Percentiles rank a stretch among this genome's conserved stretches.
These are phyloP conservation scores for Didymella pinodella DNA, from an alignment of 2,329 filamentous ascomycete species.

Conservation along the genomic window DNA sequence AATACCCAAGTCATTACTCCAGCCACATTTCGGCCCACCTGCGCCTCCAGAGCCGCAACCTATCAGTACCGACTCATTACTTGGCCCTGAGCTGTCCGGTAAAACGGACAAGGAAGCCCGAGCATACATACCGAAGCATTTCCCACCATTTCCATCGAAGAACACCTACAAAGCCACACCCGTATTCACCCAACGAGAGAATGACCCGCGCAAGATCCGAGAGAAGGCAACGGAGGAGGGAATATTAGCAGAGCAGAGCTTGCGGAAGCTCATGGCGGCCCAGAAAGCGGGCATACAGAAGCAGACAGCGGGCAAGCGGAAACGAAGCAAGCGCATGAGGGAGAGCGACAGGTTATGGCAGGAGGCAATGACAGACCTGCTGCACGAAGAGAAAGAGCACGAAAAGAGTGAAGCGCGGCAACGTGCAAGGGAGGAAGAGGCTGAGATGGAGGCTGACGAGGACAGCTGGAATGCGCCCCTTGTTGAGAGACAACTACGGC, in stretches of 20 bases:
- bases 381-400: conserved; percentile 50
- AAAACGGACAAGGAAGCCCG: conserved; percentile 56
- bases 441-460: conserved; percentile 32
- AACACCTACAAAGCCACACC: conserved; percentile 70
- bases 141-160: conserved; percentile 68
- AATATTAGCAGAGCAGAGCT: conserved; percentile 69
- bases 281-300: conserved; percentile 57
- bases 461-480: conserved; percentile 32
- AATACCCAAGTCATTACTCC: conserved; percentile 46
- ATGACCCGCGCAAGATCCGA: conserved; percentile 65
- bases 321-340: conserved; percentile 51
- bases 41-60: conserved; percentile 52
- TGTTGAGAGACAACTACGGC: conserved; percentile 32
- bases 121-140: conserved; percentile 66
- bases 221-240: conserved; percentile 72
- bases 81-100: conserved; percentile 61
- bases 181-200: conserved; percentile 66
- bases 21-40: conserved; percentile 53
- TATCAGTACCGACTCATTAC: conserved; percentile 56
- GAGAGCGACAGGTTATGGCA: conserved; percentile 63
- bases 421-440: conserved; percentile 25
- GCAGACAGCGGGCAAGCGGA: conserved; percentile 46
- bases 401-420: conserved; percentile 37
- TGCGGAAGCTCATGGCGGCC: conserved; percentile 65
- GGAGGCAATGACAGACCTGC: conserved; percentile 62